Base-by-base conservation (phyloP, 148 eudicot species). In the Rhododendron williamsianum region DNA sequence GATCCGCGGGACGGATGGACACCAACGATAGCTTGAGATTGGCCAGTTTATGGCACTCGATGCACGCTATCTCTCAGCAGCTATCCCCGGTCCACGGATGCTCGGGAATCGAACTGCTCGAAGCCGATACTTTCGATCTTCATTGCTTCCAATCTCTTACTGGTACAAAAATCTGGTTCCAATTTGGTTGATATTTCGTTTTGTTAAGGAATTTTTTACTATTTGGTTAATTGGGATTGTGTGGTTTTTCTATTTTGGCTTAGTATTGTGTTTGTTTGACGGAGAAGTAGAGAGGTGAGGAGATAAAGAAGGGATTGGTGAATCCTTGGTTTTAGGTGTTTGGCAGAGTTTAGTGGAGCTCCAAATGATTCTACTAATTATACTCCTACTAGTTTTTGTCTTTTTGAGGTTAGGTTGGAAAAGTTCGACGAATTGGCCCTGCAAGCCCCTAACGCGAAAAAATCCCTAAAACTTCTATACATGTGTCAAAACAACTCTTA, bases 21-120 rank as follows among this genome's bases (percentile, higher is more conserved):
- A 97, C 99, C 1, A 97, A 97, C 81, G 99, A 97, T 80, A 95
- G 93, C 83, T 92, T 97, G 93, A 92, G 99, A 82, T 83, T 97
- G 86, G 99, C 98, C n/a, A 95, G 98, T 89, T 83, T 97, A 27
- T 97, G 99, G 99, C 99, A 97, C 80, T 97, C 99, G 13, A 97
- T 97, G 99, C 98, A 97, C 82, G 99, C 98, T 1, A 97, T 97
- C 80, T 97, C 99, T 58, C 99, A 97, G 93, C 99, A 97, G 89
- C 89, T 97, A 21, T 97, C 99, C 0, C 99, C 99, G 12, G 88
- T 97, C 60, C 16, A 80, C 0, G 98, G 96, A 3, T 97, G 99
- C 84, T 67, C 83, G 0, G 99, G 99, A 11, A 92, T 97, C 54
- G 98, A 97, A 80, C 93, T 95, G 15, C 96, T 97, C 3, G 98